A percentile compares a stretch with the other conserved stretches of the same genome.
Evolutionary conservation across 495 filamentous ascomycete genomes (phyloP).

Genomic region (Xylaria telfairii): DNA sequence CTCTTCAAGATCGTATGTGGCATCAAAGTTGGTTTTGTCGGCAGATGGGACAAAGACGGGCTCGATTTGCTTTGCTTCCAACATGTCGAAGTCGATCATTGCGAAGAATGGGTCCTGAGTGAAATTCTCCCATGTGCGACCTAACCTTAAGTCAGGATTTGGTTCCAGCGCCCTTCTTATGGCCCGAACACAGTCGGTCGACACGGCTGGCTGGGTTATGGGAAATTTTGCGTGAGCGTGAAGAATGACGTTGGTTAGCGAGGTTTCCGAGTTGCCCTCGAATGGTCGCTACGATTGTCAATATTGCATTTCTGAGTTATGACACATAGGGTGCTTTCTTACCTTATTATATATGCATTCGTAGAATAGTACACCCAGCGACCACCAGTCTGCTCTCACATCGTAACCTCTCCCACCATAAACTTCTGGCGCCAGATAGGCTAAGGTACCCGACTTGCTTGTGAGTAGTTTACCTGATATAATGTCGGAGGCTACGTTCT

Average conservation of each 20-base stretch:
- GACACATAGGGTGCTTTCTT: conserved; percentile 33
- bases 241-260: conserved; percentile 79
- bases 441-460: conserved; percentile 95
- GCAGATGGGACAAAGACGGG: conserved; percentile 91
- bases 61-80: conserved; percentile 88
- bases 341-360: conserved; percentile 99
- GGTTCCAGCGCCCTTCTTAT: conserved; percentile 81
- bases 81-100: conserved; percentile 79
- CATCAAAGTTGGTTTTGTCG: conserved; percentile 99
- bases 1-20: conserved; percentile 96
- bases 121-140: conserved; percentile 80
- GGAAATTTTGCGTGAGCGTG: conserved; percentile 85
- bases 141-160: conserved; percentile 80
- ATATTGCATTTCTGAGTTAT: conserved; percentile 6
- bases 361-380: conserved; percentile 93
- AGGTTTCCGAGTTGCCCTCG: conserved; percentile 82
- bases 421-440: conserved; percentile 95
- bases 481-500: conserved; percentile 98
- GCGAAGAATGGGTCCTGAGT: conserved; percentile 88
- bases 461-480: conserved; percentile 80
- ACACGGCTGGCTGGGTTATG: conserved; percentile 86
- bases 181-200: conserved; percentile 82
- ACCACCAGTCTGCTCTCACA: conserved; percentile 97
- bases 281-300: conserved; percentile 74
- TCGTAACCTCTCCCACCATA: conserved; percentile 88